phyloP scores from a whole-genome alignment of 352 stramenopile genomes.

The Pythium grandisporangium region DNA sequence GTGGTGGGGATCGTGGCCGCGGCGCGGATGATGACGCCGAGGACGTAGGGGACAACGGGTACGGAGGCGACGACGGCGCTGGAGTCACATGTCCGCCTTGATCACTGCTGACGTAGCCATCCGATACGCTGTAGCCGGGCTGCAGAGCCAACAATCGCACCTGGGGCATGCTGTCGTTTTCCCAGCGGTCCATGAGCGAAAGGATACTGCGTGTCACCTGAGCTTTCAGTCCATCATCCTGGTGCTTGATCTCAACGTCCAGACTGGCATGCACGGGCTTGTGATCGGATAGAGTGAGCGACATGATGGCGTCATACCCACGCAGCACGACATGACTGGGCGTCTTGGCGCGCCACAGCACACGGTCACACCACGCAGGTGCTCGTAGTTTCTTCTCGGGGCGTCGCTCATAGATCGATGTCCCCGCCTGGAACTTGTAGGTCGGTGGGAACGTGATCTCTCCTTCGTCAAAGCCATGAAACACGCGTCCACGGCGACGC shows the following conservation, averaged over 20 bases:
- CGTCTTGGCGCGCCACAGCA: conserved; percentile 74
- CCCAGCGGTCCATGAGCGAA: conserved; percentile 92
- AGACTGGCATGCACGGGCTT: conserved; percentile 96
- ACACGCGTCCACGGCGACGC: conserved; percentile 54
- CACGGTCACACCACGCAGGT: conserved; percentile 93
- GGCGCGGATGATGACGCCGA: too few species aligned
- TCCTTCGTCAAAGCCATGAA: conserved; percentile 89
- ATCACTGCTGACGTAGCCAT: too few species aligned
- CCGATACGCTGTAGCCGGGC: too few species aligned
- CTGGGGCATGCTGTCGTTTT: conserved; percentile 95
- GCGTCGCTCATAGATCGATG: conserved; percentile 93
- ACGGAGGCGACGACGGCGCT: too few species aligned
- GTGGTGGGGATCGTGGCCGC: too few species aligned
- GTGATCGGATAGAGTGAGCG: conserved; percentile 96
- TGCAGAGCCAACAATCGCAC: conserved; percentile 81
- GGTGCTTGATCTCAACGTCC: conserved; percentile 87
- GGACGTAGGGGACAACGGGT: too few species aligned
- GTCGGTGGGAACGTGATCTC: conserved; percentile 90
- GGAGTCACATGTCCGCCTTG: conserved; percentile 29
- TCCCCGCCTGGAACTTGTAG: conserved; percentile 97
- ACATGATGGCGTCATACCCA: conserved; percentile 84
- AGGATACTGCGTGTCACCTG: conserved; percentile 92
- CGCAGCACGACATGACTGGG: conserved; percentile 42
- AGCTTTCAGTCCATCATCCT: conserved; percentile 86
- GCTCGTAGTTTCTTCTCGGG: conserved; percentile 98